A percentile compares a stretch with the other conserved stretches of the same genome.
These are phyloP conservation scores for Fusarium lyarnte DNA, from an alignment of 2,329 filamentous ascomycete species.

Conservation along the genomic window DNA sequence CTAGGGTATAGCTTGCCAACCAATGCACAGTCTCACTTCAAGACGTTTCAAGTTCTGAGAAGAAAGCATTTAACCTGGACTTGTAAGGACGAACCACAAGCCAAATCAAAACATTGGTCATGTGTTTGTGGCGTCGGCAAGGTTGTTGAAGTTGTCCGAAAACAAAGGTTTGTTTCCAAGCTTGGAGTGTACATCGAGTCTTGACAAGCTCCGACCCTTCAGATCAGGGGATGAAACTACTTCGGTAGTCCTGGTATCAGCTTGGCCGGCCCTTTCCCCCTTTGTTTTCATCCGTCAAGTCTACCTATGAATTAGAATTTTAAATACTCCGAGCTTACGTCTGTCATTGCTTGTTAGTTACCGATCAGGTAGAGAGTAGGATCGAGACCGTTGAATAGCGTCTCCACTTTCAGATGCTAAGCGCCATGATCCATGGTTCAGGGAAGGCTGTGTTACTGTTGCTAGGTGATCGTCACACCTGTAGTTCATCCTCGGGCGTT, in stretches of 20 bases:
- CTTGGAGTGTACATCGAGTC: not conserved
- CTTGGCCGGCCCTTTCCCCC: not conserved
- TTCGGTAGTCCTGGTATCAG: not conserved
- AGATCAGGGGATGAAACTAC: not conserved
- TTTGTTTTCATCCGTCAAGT: not conserved
- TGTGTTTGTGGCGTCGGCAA: not conserved
- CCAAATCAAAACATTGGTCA: not conserved
- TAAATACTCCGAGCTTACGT: not conserved
- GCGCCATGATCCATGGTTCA: constrained; percentile 3
- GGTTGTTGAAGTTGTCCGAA: not conserved
- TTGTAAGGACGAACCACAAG: not conserved
- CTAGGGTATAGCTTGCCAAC: constrained; percentile 11
- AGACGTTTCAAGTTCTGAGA: not conserved
- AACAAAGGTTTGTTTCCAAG: not conserved
- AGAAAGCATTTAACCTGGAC: not conserved
- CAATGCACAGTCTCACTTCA: not conserved
- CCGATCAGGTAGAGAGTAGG: not conserved
- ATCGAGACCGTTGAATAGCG: constrained; percentile 3
- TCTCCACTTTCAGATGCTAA: constrained; percentile 14
- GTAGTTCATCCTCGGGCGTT: not conserved
- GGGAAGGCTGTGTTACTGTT: constrained; percentile 9
- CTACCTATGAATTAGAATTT: not conserved
- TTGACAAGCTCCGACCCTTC: not conserved
- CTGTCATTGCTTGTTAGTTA: constrained; percentile 19
- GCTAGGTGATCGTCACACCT: constrained; percentile 10